Evolutionary conservation across 2,329 filamentous ascomycete species (phyloP).

Genomic region (Parastagonospora avenae): DNA sequence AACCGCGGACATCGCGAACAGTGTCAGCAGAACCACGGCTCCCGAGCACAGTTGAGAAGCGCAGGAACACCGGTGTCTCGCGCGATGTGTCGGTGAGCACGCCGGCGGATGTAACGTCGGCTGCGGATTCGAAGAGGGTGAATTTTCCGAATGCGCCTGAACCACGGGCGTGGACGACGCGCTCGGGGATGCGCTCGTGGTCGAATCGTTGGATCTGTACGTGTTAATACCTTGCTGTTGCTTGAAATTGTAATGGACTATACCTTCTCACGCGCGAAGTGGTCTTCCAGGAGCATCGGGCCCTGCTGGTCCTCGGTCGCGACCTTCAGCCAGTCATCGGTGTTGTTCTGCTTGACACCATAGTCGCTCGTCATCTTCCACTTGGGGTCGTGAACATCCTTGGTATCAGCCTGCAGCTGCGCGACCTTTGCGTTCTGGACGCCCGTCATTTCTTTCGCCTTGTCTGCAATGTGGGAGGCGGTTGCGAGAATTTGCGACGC

Average conservation of each 20-base stretch:
- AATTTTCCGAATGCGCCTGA: slow-evolving; percentile 70
- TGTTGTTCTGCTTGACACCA: slow-evolving; percentile 73
- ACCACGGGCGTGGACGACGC: slow-evolving; percentile 70
- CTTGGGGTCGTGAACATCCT: slow-evolving; percentile 61
- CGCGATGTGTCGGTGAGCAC: slow-evolving; percentile 71
- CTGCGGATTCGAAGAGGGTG: slow-evolving; percentile 66
- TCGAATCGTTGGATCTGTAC: slow-evolving; percentile 75
- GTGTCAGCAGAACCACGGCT: slow-evolving; percentile 79
- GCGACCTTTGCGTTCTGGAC: slow-evolving; percentile 59
- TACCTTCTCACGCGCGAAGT: slow-evolving; percentile 75
- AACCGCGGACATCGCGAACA: slow-evolving; percentile 81
- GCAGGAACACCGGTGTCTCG: slow-evolving; percentile 70
- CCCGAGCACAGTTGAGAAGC: slow-evolving; percentile 79
- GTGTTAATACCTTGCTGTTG: slow-evolving; percentile 8
- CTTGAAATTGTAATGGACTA: background rate
- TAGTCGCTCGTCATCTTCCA: slow-evolving; percentile 75
- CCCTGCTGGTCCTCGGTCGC: slow-evolving; percentile 67
- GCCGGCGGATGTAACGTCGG: slow-evolving; percentile 66
- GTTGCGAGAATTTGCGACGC: slow-evolving; percentile 35
- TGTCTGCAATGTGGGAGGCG: slow-evolving; percentile 29
- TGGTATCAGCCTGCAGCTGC: slow-evolving; percentile 64
- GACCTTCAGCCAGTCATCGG: slow-evolving; percentile 78
- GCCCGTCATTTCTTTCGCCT: slow-evolving; percentile 41
- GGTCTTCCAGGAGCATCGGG: slow-evolving; percentile 72
- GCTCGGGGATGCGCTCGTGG: slow-evolving; percentile 72